Evolutionary conservation across 2,329 filamentous ascomycete genomes (phyloP), one percentile per base, ranked within the genome.

Genomic region (Talaromyces sp.): DNA sequence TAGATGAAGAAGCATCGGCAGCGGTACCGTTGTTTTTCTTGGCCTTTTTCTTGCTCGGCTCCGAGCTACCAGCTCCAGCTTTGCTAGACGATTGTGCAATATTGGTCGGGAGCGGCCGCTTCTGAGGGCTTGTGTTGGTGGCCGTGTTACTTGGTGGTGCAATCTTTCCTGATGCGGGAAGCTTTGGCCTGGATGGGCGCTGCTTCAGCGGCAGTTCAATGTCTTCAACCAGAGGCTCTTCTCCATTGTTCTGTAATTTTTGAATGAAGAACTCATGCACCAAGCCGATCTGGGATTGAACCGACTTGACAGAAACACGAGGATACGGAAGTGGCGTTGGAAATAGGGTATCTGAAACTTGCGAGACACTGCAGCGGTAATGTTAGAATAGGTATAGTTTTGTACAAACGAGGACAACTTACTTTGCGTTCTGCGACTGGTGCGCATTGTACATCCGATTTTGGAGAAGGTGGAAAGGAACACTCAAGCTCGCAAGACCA

Each of bases 161-260:
- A 39, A 80, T 80, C 64, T 80, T 80, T 54, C 78, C 78, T 22
- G 77, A 78, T 32, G 77, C 78, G 28, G 78, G 78, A 51, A 80
- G 72, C 64, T 78, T 73, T 27, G 78, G 75, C 32, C 78, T 73
- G 44, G 73, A 69, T 22, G 77, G 78, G 51, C 92, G 84, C 77
- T 99, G 95, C 77, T 99, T 99, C 60, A 88, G 85, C 17, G 96
- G 95, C 27, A 99, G 80, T 68, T 99, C 93, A 71, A 98, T 91
- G 77, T 99, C 95, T 79, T 99, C 95, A 58, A 96, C 81, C 66
- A 99, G 83, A 51, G 92, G 87, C 73, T 92, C 85, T 70, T 93
- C 88, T 72, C 85, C 85, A 73, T 93, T 95, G 60, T 91, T 89
- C 69, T 92, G 90, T 62, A 99, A 80, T 76, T 96, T 96, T 68